Percentiles rank a stretch among this genome's conserved stretches.
These are phyloP conservation scores for Xylaria scruposa DNA, from an alignment of 495 filamentous ascomycete genomes.

Conservation along the genomic window DNA sequence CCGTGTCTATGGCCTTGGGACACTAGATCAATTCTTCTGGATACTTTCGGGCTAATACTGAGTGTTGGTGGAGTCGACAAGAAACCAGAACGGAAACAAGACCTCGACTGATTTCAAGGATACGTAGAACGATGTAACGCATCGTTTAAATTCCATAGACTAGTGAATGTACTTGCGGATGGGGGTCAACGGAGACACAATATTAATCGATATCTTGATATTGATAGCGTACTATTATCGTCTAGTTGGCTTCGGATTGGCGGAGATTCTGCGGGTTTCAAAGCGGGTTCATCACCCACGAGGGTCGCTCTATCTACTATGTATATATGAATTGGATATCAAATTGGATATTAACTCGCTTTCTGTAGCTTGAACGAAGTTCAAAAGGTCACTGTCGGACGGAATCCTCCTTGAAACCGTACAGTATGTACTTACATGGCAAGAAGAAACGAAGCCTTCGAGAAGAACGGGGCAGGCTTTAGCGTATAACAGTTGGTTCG, in stretches of 20 bases:
- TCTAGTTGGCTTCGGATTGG: neutral
- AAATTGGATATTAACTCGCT: neutral
- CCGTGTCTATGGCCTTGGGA: slow-evolving; percentile 28
- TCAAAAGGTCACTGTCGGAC: neutral
- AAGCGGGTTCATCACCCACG: neutral
- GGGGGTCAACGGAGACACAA: slow-evolving; percentile 15
- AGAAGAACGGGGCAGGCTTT: slow-evolving; percentile 23
- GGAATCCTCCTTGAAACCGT: slow-evolving; percentile 6
- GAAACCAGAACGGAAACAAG: slow-evolving; percentile 9
- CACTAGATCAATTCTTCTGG: slow-evolving; percentile 10
- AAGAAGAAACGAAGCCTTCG: slow-evolving; percentile 19
- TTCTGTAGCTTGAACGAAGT: neutral
- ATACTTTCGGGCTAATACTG: slow-evolving; percentile 13
- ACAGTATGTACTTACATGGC: slow-evolving; percentile 6
- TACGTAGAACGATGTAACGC: slow-evolving; percentile 25
- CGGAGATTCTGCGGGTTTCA: neutral
- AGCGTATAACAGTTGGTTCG: slow-evolving; percentile 22
- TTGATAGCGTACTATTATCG: slow-evolving; percentile 9
- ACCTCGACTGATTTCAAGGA: slow-evolving; percentile 18
- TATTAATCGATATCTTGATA: slow-evolving; percentile 14
- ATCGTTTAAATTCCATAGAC: slow-evolving; percentile 2
- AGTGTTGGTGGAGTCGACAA: slow-evolving; percentile 13
- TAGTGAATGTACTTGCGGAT: neutral
- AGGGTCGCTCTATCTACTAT: neutral
- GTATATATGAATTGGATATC: neutral